Evolutionary conservation across 2,329 filamentous ascomycete species (phyloP).

Genomic region (Penicillium crustosum): DNA sequence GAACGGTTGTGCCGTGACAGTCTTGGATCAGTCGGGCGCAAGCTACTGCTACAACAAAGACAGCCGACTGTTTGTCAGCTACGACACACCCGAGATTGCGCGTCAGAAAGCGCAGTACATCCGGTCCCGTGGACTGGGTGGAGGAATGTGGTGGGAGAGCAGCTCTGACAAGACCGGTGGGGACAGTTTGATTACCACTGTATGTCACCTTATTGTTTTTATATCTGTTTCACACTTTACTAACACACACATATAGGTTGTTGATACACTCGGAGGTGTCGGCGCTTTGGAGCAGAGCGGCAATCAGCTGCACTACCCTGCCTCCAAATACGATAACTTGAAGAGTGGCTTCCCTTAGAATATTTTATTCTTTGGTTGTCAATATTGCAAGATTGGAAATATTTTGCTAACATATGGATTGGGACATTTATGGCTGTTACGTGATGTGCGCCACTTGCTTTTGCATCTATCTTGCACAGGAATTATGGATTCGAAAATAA

Average conservation of each 20-base stretch:
- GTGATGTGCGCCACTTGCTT: neutral
- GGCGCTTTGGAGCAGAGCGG: slow-evolving; percentile 45
- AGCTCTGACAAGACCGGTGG: slow-evolving; percentile 68
- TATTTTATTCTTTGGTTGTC: neutral
- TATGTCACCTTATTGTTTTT: slow-evolving; percentile 16
- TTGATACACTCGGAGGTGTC: slow-evolving; percentile 35
- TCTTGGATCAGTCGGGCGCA: slow-evolving; percentile 63
- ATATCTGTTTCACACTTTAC: neutral
- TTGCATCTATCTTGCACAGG: neutral
- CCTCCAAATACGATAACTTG: slow-evolving; percentile 56
- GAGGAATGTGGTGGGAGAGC: slow-evolving; percentile 97
- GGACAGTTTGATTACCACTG: slow-evolving; percentile 66
- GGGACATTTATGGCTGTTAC: neutral
- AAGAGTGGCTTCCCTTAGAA: slow-evolving; percentile 23
- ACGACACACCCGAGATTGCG: slow-evolving; percentile 70
- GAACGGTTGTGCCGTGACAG: slow-evolving; percentile 59
- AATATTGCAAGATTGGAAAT: slow-evolving; percentile 2
- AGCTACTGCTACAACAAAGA: slow-evolving; percentile 70
- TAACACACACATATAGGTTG: slow-evolving; percentile 27
- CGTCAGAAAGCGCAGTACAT: slow-evolving; percentile 71
- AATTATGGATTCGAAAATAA: neutral
- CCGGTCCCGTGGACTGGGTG: slow-evolving; percentile 66
- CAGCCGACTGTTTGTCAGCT: slow-evolving; percentile 67
- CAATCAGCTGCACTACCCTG: slow-evolving; percentile 54
- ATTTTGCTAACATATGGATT: neutral